phyloP scores from a whole-genome alignment of 2,329 filamentous ascomycete species.

The Paecilomyces sp. region DNA sequence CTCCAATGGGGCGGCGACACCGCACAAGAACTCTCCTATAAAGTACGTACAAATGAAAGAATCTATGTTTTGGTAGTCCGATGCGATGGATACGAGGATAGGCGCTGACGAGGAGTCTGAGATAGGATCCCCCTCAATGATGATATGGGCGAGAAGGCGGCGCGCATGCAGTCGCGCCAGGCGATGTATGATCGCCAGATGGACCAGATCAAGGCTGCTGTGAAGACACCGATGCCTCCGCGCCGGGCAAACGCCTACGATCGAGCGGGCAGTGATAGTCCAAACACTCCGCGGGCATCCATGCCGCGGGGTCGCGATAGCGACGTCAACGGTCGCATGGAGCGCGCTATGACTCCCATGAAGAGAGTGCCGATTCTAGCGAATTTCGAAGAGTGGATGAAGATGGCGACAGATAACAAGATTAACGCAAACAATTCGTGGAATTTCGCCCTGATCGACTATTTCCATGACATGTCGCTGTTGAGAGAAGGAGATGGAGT shows the following conservation, averaged over 20 bases:
- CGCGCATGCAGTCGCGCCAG: slow-evolving; percentile 78
- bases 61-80: not conserved
- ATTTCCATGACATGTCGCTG: slow-evolving; percentile 98
- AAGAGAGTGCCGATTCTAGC: slow-evolving; percentile 92
- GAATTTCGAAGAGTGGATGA: slow-evolving; percentile 99
- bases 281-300: slow-evolving; percentile 42
- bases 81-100: not conserved
- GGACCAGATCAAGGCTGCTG: slow-evolving; percentile 81
- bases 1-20: slow-evolving; percentile 42
- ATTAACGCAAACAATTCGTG: slow-evolving; percentile 98
- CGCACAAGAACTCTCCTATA: slow-evolving; percentile 45
- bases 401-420: slow-evolving; percentile 99
- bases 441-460: slow-evolving; percentile 99
- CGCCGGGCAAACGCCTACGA: slow-evolving; percentile 27
- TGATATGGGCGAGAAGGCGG: slow-evolving; percentile 85
- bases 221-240: slow-evolving; percentile 35
- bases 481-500: slow-evolving; percentile 94
- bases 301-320: slow-evolving; percentile 27
- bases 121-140: slow-evolving; percentile 89
- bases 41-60: slow-evolving; percentile 33
- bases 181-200: slow-evolving; percentile 84
- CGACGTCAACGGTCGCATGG: slow-evolving; percentile 59
- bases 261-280: slow-evolving; percentile 35
- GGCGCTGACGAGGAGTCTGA: slow-evolving; percentile 3
- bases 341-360: slow-evolving; percentile 78